phyloP scores from a whole-genome alignment of 148 eudicot genomes.

The Rhododendron ovatum region DNA sequence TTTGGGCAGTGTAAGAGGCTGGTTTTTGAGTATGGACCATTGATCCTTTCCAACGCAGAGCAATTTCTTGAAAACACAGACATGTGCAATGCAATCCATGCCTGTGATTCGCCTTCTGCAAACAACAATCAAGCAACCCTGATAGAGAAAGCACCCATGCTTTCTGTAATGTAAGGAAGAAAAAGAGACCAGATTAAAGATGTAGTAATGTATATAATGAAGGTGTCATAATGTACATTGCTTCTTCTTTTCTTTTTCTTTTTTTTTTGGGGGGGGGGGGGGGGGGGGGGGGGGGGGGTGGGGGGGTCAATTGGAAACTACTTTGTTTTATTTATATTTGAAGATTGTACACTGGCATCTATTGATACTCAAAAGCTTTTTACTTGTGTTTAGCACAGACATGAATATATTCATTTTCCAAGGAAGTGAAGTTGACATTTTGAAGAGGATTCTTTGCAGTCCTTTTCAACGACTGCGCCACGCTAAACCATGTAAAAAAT shows the following conservation, averaged over 20 bases:
- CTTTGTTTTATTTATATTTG: not conserved
- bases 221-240: not conserved
- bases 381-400: not conserved
- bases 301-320: no score
- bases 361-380: not conserved
- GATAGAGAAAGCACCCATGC: not conserved
- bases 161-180: slow-evolving; percentile 22
- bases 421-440: not conserved
- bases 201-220: not conserved
- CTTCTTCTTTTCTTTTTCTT: not conserved
- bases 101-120: slow-evolving; percentile 33
- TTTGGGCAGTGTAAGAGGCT: slow-evolving; percentile 66
- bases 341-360: not conserved
- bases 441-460: not conserved
- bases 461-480: not conserved
- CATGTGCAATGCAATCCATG: slow-evolving; percentile 66
- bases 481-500: not conserved
- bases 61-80: slow-evolving; percentile 59
- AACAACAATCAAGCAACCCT: slow-evolving; percentile 8
- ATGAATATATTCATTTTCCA: not conserved
- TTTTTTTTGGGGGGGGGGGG: no score
- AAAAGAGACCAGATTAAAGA: not conserved
- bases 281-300: no score
- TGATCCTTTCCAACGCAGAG: slow-evolving; percentile 53
- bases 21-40: slow-evolving; percentile 73